Evolutionary conservation across 257 asterid genomes (phyloP).

Genomic region (Jacaranda mimosifolia): DNA sequence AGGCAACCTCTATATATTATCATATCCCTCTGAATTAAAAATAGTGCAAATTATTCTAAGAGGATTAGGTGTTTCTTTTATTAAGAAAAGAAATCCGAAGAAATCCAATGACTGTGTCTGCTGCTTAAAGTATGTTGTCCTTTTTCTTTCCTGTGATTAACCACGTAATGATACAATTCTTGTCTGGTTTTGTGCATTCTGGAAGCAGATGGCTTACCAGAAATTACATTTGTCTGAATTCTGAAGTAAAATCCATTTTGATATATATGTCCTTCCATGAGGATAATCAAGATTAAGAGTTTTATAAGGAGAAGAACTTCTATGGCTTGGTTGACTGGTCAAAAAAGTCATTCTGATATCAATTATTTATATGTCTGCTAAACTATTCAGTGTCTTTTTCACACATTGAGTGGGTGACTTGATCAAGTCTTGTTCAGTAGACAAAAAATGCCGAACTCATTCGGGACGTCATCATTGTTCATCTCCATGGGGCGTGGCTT

Average conservation of each 20-base stretch:
- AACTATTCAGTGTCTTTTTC: conserved; percentile 30
- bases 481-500: background rate
- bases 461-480: background rate
- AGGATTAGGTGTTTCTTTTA: no score
- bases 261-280: background rate
- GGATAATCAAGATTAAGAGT: no score
- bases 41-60: no score
- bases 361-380: conserved; percentile 1
- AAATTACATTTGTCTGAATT: background rate
- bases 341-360: conserved; percentile 8
- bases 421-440: background rate
- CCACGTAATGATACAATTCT: no score
- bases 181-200: no score
- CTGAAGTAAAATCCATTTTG: background rate
- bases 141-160: no score
- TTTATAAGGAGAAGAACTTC: background rate
- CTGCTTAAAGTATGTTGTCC: no score
- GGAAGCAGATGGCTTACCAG: no score
- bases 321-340: conserved; percentile 8
- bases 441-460: background rate
- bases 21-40: no score
- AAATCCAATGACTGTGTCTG: no score
- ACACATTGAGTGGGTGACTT: background rate
- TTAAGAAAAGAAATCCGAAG: no score
- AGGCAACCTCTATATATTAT: no score